Base-by-base conservation (phyloP, 2,329 filamentous ascomycete species). In the Ophiostoma quercus region DNA sequence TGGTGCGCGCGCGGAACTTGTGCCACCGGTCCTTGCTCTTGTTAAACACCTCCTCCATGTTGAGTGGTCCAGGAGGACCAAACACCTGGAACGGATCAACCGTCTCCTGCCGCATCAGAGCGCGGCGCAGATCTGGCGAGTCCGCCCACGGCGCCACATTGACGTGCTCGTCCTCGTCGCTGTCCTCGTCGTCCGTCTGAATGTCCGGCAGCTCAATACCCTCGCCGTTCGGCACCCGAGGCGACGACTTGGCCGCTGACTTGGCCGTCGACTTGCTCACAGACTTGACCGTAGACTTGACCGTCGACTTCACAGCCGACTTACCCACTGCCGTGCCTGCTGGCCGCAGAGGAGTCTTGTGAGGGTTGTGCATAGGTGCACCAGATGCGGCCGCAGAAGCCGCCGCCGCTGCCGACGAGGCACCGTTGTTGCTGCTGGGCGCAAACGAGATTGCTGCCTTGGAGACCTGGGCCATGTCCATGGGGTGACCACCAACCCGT, bases 31-130 rank as follows among this genome's bases (percentile, higher is more conserved):
- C 92, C 78, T 93, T 93, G 79, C 91, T 94, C 78, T 93, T 92
- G 79, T 86, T 90, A 80, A 99, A 99, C 41, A 97, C 93, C 77
- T 98, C 94, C 76, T 99, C 96, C 90, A 99, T 95, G 76, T 92
- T 92, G 73, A 99, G 84, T 14, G 93, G 92, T 12, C 87, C 89
- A 32, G 96, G 92, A 0, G 92, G 91, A 0, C 95, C 95, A 76
- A 99, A 99, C 68, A 99, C 91, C 51, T 86, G 82, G 76, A 92
- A 87, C 0, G 93, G 92, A 75, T 99, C 93, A 74, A 95, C 85
- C 11, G 88, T 87, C 78, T 99, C 94, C 78, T 99, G 96, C 67
- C 88, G 84, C 71, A 90, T 85, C 34, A 99, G 85, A 69, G 92
- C 86, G 68, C 87, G 84, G 22, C 90, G 87, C 65, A 99, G 85